phyloP scores from a whole-genome alignment of 495 filamentous ascomycete genomes.

The Aspergillus diversus region DNA sequence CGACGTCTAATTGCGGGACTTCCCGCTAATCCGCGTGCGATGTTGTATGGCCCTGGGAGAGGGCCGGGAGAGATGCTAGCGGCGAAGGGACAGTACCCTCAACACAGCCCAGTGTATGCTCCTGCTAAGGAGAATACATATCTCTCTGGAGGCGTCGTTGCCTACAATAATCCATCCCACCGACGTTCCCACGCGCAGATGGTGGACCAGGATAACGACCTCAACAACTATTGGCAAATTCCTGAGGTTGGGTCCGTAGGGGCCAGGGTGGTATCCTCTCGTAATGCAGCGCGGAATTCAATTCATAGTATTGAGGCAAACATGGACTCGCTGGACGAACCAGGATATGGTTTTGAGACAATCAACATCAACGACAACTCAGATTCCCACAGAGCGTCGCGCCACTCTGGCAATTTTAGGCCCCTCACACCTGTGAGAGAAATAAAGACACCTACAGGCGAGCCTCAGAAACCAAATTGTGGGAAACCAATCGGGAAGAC shows the following conservation, averaged over 20 bases:
- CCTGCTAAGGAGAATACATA: slow-evolving; percentile 15
- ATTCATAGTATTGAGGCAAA: slow-evolving; percentile 10
- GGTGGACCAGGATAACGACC: slow-evolving; percentile 13
- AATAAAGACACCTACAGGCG: slow-evolving; percentile 25
- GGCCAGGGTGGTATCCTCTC: slow-evolving; percentile 15
- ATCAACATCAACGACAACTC: slow-evolving; percentile 21
- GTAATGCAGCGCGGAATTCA: slow-evolving; percentile 12
- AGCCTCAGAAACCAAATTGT: slow-evolving; percentile 9
- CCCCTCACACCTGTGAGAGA: slow-evolving; percentile 32
- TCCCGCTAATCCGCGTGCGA: slow-evolving; percentile 44
- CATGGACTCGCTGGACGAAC: slow-evolving; percentile 8
- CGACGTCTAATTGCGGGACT: slow-evolving; percentile 33
- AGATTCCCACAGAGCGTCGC: slow-evolving; percentile 14
- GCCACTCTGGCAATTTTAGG: slow-evolving; percentile 26
- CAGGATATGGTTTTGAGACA: slow-evolving; percentile 23
- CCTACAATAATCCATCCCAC: not conserved
- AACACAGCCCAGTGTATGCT: slow-evolving; percentile 19
- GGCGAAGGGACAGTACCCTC: slow-evolving; percentile 10
- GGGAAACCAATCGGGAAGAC: slow-evolving; percentile 3
- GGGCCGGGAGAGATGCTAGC: slow-evolving; percentile 20
- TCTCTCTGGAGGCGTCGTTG: slow-evolving; percentile 15
- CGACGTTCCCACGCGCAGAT: not conserved
- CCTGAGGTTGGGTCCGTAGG: slow-evolving; percentile 16
- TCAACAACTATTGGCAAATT: slow-evolving; percentile 24
- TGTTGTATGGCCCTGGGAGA: slow-evolving; percentile 33